A percentile compares a stretch with the other conserved stretches of the same genome.
These are phyloP conservation scores for Penicillium hordei DNA, from an alignment of 2,329 filamentous ascomycete species.

Conservation along the genomic window DNA sequence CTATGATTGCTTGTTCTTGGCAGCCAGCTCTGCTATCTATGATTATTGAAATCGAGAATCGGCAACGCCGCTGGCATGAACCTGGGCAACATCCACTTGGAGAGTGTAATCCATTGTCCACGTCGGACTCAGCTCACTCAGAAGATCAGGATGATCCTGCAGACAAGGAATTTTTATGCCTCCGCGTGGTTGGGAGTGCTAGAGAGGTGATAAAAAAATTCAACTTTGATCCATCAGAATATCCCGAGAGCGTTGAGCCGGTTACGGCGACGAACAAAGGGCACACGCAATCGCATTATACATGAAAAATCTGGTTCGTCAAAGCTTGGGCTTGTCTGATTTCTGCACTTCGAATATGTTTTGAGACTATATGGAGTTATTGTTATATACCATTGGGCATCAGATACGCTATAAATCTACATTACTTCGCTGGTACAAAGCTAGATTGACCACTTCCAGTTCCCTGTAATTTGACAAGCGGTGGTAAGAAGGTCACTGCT, in stretches of 20 bases:
- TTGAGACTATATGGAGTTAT: neutral
- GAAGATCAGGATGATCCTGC: slow-evolving; percentile 10
- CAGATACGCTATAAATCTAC: neutral
- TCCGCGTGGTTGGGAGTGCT: slow-evolving; percentile 37
- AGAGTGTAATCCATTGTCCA: slow-evolving; percentile 10
- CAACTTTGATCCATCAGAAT: slow-evolving; percentile 37
- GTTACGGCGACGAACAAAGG: neutral
- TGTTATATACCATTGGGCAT: neutral
- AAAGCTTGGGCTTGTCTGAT: neutral
- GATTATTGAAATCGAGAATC: slow-evolving; percentile 43
- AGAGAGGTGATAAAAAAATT: slow-evolving; percentile 37
- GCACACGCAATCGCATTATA: neutral
- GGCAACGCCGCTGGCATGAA: slow-evolving; percentile 45
- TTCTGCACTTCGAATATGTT: neutral
- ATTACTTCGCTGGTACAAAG: slow-evolving; percentile 1
- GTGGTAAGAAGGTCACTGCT: too few species aligned
- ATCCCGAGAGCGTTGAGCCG: slow-evolving; percentile 27
- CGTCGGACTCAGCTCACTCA: neutral
- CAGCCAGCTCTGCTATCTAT: slow-evolving; percentile 40
- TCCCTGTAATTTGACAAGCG: too few species aligned
- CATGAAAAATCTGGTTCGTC: neutral
- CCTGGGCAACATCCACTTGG: slow-evolving; percentile 25
- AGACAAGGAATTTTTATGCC: slow-evolving; percentile 35
- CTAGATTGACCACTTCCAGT: neutral
- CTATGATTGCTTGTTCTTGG: slow-evolving; percentile 29